Evolutionary conservation across 2,329 filamentous ascomycete genomes (phyloP).

Genomic region (Setomelanomma holmii): DNA sequence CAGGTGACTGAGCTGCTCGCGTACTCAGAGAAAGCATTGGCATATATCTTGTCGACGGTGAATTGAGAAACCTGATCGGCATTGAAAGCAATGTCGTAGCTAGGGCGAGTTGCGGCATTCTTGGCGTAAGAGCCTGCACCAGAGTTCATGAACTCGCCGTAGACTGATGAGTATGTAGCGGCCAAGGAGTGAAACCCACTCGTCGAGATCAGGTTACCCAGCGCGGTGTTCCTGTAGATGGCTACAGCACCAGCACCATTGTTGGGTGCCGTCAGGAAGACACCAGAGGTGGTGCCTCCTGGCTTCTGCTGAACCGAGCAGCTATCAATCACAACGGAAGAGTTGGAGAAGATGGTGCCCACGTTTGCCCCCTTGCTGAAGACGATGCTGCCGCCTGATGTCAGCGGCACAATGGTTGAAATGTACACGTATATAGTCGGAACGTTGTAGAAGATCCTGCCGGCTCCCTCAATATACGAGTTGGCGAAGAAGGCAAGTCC

Average conservation of each 20-base stretch:
- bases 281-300: conserved; percentile 47
- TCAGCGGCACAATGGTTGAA: conserved; percentile 52
- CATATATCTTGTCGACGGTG: conserved; percentile 44
- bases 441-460: conserved; percentile 53
- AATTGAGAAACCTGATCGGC: conserved; percentile 45
- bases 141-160: conserved; percentile 52
- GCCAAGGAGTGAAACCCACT: conserved; percentile 45
- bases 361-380: conserved; percentile 49
- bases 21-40: conserved; percentile 42
- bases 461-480: conserved; percentile 54
- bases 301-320: conserved; percentile 45
- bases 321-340: conserved; percentile 53
- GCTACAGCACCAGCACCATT: conserved; percentile 48
- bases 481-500: conserved; percentile 52
- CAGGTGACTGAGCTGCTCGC: conserved; percentile 45
- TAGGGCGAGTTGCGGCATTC: conserved; percentile 43
- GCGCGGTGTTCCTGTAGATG: conserved; percentile 50
- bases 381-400: conserved; percentile 44
- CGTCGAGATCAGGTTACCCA: conserved; percentile 50
- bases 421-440: conserved; percentile 53
- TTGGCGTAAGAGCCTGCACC: conserved; percentile 52
- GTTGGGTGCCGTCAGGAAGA: conserved; percentile 55
- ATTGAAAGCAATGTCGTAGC: conserved; percentile 47
- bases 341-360: conserved; percentile 30
- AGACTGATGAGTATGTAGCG: conserved; percentile 37